Percentiles rank a stretch among this genome's conserved stretches.
Evolutionary conservation across 768 basidiomycete genomes (phyloP).

Genomic region (Stropharia rugosoannulata): DNA sequence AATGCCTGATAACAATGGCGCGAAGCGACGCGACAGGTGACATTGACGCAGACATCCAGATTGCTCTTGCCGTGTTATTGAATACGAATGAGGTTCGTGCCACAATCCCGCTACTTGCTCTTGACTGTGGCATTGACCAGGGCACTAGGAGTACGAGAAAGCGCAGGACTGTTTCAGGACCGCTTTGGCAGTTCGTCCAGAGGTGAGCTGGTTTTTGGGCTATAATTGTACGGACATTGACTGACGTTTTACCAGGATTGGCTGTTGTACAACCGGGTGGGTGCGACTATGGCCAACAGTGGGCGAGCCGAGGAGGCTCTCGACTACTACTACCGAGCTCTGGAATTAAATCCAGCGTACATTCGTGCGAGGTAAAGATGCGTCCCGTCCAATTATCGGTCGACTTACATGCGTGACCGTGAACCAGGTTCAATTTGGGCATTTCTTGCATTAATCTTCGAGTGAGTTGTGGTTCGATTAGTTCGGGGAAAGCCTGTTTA

Average conservation of each 20-base stretch:
- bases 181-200: conserved; percentile 83
- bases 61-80: conserved; percentile 89
- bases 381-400: conserved; percentile 1
- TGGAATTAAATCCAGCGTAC: conserved; percentile 86
- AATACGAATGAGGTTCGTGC: conserved; percentile 81
- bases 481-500: conserved; percentile 7
- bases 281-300: conserved; percentile 92
- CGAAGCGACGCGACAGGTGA: conserved; percentile 51
- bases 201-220: conserved; percentile 46
- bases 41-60: conserved; percentile 93
- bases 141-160: conserved; percentile 79
- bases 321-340: conserved; percentile 80
- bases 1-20: conserved; percentile 83
- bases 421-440: conserved; percentile 82
- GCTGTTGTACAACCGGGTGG: conserved; percentile 90
- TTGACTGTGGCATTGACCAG: conserved; percentile 5
- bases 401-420: conserved; percentile 1
- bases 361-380: conserved; percentile 75
- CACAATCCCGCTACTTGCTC: neutral
- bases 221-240: conserved; percentile 1
- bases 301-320: conserved; percentile 80
- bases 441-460: conserved; percentile 89
- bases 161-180: conserved; percentile 93
- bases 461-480: conserved; percentile 40
- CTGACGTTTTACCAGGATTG: conserved; percentile 62